Evolutionary conservation across 495 filamentous ascomycete genomes (phyloP), one percentile per base, ranked within the genome.

Genomic region (Lasiosphaeriaceae sp.): DNA sequence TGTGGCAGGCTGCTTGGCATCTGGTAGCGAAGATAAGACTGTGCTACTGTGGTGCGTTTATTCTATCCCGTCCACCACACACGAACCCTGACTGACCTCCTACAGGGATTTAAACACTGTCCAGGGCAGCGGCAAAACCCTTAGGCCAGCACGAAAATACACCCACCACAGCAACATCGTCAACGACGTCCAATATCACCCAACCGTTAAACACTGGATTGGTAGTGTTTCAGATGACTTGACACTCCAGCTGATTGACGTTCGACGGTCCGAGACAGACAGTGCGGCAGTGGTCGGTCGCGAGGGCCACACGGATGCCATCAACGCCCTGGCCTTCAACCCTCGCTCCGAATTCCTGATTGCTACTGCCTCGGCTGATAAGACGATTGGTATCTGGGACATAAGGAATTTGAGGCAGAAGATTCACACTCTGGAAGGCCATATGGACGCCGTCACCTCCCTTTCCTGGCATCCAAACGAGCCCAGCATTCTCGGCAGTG

Each of bases 161-260:
- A 95, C 86, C 1, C 89, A 96, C 55, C 95, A 97, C 67, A 83
- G 77, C 23, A 86, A 94, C 3, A 90, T 92, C 39, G 95, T 99
- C 62, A 97, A 97, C 64, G 95, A 97, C 64, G 94, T 99, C 37
- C 89, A 96, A 71, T 86, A 96, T 67, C 92, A 97, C 66, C 92
- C 93, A 23, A 75, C 90, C 47, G 88, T 90, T 55, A 81, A 82
- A 37, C 83, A 83, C 51, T 83, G 95, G 54, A 90, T 98, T 52
- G 95, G 91, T 54, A 92, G 88, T 16, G 94, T 96, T 2, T 97
- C 95, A 20, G 95, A 99, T 67, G 95, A 99, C 65, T 80, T 93
- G 56, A 96, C 90, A 4, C 82, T 97, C 39, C 89, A 96, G 69
- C 88, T 99, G 52, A 78, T 97, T 50, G 95, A 99, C 71, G 80